A percentile compares a stretch with the other conserved stretches of the same genome.
These are phyloP conservation scores for Entomortierella beljakovae DNA, from an alignment of 192 early-diverging fungal species.

Conservation along the genomic window DNA sequence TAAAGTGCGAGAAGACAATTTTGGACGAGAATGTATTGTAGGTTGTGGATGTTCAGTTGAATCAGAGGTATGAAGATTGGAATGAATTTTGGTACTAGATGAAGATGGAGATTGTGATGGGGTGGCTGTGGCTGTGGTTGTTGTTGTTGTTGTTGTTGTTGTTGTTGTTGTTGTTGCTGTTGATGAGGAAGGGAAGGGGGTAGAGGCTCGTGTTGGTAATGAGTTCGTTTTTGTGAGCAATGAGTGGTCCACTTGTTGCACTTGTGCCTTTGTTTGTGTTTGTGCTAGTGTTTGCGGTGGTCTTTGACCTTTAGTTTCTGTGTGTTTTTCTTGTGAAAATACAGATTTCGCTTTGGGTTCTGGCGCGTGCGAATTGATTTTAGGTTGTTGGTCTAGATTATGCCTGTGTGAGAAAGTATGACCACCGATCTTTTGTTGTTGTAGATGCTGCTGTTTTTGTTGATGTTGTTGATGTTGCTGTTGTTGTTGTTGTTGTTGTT, in stretches of 20 bases:
- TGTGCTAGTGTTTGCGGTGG: neutral
- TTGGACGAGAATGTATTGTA: neutral
- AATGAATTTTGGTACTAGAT: neutral
- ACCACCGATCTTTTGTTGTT: too few relatives aligned
- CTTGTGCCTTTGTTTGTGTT: neutral
- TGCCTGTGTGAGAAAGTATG: too few relatives aligned
- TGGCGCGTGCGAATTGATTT: constrained; percentile 19
- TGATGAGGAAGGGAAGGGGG: neutral
- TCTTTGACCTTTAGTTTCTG: neutral
- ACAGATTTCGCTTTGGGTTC: neutral
- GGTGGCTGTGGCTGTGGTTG: neutral
- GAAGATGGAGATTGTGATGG: neutral
- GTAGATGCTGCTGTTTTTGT: neutral
- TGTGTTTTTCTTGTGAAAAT: neutral
- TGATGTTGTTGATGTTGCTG: neutral
- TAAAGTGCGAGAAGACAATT: neutral
- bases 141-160: neutral
- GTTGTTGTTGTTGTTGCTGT: neutral
- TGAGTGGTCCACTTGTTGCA: neutral
- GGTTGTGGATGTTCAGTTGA: neutral
- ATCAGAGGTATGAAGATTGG: neutral
- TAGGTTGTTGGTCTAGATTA: neutral
- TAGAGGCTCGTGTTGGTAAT: neutral
- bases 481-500: neutral
- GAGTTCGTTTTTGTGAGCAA: neutral